phyloP scores from a whole-genome alignment of 306 rosid genomes.

The Spatholobus suberectus region DNA sequence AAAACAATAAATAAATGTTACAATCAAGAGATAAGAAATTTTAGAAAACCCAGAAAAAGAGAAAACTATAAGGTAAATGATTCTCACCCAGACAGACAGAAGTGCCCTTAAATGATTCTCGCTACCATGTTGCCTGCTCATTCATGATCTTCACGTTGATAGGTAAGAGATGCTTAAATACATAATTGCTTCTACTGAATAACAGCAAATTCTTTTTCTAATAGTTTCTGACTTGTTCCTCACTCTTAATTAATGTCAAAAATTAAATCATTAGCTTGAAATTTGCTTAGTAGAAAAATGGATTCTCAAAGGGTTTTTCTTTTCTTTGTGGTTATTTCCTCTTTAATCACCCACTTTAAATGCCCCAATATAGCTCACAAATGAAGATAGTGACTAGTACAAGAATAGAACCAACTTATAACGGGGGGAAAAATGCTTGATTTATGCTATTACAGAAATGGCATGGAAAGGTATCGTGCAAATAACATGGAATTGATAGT shows the following conservation, averaged over 20 bases:
- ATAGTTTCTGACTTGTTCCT: neutral
- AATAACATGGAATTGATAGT: slow-evolving; percentile 17
- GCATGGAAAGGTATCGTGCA: neutral
- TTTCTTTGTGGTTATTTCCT: neutral
- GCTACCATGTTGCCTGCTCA: slow-evolving; percentile 16
- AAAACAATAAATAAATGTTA: neutral
- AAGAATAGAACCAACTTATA: neutral
- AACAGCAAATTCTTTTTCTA: neutral
- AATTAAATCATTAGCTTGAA: neutral
- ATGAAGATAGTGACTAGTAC: neutral
- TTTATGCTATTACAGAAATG: neutral
- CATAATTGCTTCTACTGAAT: neutral
- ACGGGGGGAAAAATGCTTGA: neutral
- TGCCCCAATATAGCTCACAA: neutral
- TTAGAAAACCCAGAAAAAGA: neutral
- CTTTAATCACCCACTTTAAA: neutral
- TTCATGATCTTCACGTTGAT: slow-evolving; percentile 2
- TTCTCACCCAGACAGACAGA: slow-evolving; percentile 23
- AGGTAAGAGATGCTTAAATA: neutral
- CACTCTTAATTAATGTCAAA: neutral
- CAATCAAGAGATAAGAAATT: neutral
- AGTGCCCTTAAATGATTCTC: slow-evolving; percentile 11
- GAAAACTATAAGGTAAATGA: slow-evolving; percentile 14
- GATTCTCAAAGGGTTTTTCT: neutral
- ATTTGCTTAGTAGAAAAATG: neutral